Conservation (phyloP, 352 stramenopile genomes). For the Aphanomyces cochlioides region DNA sequence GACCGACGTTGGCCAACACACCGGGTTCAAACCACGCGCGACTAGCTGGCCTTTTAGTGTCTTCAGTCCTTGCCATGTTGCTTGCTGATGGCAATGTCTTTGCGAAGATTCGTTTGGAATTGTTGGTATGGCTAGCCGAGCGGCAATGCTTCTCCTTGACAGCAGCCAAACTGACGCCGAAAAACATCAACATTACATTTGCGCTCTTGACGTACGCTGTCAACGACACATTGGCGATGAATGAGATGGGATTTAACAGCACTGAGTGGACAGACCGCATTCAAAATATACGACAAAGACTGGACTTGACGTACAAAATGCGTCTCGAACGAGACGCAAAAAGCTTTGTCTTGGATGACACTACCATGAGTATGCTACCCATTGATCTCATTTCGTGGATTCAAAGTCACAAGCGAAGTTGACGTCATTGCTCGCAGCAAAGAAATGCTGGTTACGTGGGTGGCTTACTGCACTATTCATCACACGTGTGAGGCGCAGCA, state of each 20-base stretch:
- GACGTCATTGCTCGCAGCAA: slow-evolving; percentile 42
- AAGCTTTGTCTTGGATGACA: too few relatives aligned
- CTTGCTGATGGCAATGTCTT: slow-evolving; percentile 41
- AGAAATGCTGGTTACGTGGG: slow-evolving; percentile 43
- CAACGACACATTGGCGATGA: not conserved
- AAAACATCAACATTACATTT: slow-evolving; percentile 1
- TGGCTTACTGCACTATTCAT: slow-evolving; percentile 46
- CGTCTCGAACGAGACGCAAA: not conserved
- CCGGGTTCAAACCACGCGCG: slow-evolving; percentile 39
- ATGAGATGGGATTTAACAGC: not conserved
- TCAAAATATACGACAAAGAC: not conserved
- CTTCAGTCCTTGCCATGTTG: slow-evolving; percentile 36
- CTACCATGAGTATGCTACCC: too few relatives aligned
- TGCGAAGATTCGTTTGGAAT: slow-evolving; percentile 36
- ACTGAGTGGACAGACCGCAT: not conserved
- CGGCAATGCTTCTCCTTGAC: not conserved
- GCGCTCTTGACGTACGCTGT: not conserved
- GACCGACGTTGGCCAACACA: slow-evolving; percentile 55
- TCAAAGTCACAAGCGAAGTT: slow-evolving; percentile 11
- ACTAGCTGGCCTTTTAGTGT: slow-evolving; percentile 58
- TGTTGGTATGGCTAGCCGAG: not conserved
- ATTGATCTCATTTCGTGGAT: not conserved
- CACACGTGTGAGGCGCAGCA: slow-evolving; percentile 29
- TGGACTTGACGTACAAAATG: not conserved
- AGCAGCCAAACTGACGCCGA: slow-evolving; percentile 18